Conservation (phyloP, 192 early-diverging fungal species). For the Coemansia sp. region DNA sequence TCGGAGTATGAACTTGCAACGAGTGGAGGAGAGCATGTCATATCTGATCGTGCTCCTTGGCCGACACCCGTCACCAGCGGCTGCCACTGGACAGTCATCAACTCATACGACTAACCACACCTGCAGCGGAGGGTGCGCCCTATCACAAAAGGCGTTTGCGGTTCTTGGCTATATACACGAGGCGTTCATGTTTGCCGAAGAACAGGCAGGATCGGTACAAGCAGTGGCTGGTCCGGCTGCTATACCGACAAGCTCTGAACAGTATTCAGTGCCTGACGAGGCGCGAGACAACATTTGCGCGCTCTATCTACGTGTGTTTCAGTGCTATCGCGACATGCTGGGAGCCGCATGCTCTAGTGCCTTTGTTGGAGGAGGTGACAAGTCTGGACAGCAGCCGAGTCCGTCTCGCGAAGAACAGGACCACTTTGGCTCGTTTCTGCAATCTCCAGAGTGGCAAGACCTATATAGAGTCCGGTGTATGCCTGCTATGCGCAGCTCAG, state of each 20-base stretch:
- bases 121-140: slow-evolving; percentile 19
- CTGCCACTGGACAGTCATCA: background rate
- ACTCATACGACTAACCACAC: background rate
- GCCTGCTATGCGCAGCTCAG: slow-evolving; percentile 42
- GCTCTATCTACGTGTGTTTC: slow-evolving; percentile 36
- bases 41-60: slow-evolving; percentile 28
- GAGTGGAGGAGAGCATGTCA: slow-evolving; percentile 34
- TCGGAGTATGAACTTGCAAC: slow-evolving; percentile 37
- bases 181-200: slow-evolving; percentile 46
- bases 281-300: slow-evolving; percentile 20
- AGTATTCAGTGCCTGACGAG: background rate
- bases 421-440: slow-evolving; percentile 16
- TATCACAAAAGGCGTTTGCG: slow-evolving; percentile 14
- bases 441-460: slow-evolving; percentile 33
- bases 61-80: slow-evolving; percentile 25
- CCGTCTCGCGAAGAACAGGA: slow-evolving; percentile 8
- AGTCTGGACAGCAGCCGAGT: background rate
- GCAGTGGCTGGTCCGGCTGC: background rate
- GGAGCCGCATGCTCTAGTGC: background rate
- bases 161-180: slow-evolving; percentile 48
- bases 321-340: slow-evolving; percentile 21
- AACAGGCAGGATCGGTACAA: slow-evolving; percentile 16
- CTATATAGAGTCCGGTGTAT: slow-evolving; percentile 38
- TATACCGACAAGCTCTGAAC: background rate
- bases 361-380: background rate